Percentiles rank a stretch among this genome's conserved stretches.
Evolutionary conservation across 2,329 filamentous ascomycete species (phyloP).

Genomic region (Cladosporium sp.): DNA sequence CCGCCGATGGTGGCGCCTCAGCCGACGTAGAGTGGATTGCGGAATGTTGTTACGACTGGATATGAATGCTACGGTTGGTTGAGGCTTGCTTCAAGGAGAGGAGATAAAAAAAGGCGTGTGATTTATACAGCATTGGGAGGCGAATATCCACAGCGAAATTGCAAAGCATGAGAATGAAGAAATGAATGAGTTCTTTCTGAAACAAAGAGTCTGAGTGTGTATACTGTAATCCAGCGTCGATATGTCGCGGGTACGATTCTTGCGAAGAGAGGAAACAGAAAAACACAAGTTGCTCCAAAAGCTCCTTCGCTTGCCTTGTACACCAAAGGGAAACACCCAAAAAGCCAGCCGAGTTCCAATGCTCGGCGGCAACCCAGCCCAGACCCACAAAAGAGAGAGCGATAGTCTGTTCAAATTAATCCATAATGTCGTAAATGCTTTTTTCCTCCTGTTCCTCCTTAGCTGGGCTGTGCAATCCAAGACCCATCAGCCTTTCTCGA

Average conservation of each 20-base stretch:
- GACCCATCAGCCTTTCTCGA: conserved; percentile 32
- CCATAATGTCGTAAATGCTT: conserved; percentile 19
- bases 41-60: not conserved
- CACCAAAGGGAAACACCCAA: not conserved
- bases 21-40: not conserved
- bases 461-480: not conserved
- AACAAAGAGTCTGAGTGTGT: conserved; percentile 2
- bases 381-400: conserved; percentile 1
- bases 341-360: conserved; percentile 12
- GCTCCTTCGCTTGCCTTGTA: conserved; percentile 16
- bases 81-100: not conserved
- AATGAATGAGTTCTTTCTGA: not conserved
- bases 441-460: not conserved
- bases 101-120: not conserved
- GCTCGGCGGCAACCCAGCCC: conserved; percentile 1
- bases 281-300: conserved; percentile 5
- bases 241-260: conserved; percentile 5
- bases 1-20: conserved; percentile 18
- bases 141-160: not conserved
- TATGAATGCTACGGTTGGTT: not conserved
- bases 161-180: not conserved
- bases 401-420: conserved; percentile 9
- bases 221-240: not conserved
- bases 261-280: not conserved
- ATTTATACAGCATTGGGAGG: conserved; percentile 1